A percentile compares a stretch with the other conserved stretches of the same genome.
Evolutionary conservation across 306 rosid genomes (phyloP).

Genomic region (Pueraria montana): DNA sequence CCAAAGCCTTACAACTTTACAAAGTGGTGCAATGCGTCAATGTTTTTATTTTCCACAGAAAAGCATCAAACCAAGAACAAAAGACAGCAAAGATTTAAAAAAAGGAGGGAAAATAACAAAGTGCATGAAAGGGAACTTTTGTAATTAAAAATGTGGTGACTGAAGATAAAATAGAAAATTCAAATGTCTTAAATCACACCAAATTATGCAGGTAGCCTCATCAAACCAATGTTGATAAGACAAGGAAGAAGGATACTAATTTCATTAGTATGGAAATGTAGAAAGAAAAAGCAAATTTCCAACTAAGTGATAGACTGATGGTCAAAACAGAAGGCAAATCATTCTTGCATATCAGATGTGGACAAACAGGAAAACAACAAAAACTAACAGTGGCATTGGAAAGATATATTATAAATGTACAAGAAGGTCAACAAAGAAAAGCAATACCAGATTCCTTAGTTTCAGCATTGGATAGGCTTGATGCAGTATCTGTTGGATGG

Average conservation of each 20-base stretch:
- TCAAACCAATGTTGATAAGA: background rate
- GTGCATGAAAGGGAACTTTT: background rate
- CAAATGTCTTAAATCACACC: slow-evolving; percentile 1
- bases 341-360: slow-evolving; percentile 18
- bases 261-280: slow-evolving; percentile 17
- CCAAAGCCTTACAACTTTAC: background rate
- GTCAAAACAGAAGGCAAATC: slow-evolving; percentile 19
- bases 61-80: background rate
- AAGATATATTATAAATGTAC: slow-evolving; percentile 15
- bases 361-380: slow-evolving; percentile 33
- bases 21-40: background rate
- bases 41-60: background rate
- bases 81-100: background rate
- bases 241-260: slow-evolving; percentile 29
- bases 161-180: background rate
- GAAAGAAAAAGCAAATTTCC: slow-evolving; percentile 10
- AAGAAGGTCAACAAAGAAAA: slow-evolving; percentile 32
- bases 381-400: slow-evolving; percentile 14
- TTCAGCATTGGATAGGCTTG: slow-evolving; percentile 51
- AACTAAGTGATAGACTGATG: background rate
- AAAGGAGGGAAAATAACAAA: background rate
- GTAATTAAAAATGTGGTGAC: background rate
- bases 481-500: slow-evolving; percentile 39
- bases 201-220: background rate
- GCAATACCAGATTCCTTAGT: slow-evolving; percentile 53